A percentile compares a stretch with the other conserved stretches of the same genome.
Conservation (phyloP, 768 basidiomycete species). For the Hortiboletus campestris region DNA sequence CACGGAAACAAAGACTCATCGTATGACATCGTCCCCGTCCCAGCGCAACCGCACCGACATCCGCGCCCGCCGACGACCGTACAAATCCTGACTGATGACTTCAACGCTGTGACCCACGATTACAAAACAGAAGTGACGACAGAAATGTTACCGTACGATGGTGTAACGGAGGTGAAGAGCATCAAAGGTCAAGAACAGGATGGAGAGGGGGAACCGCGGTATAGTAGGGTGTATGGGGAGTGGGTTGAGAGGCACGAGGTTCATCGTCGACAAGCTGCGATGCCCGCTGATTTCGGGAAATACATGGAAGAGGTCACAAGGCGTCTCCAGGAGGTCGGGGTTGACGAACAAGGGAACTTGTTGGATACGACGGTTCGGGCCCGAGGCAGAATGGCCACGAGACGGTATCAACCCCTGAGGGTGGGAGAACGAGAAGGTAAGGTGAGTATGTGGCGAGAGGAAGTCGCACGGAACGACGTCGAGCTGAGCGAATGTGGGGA, state of each 20-base stretch:
- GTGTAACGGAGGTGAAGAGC: slow-evolving; percentile 7
- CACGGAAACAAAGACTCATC: slow-evolving; percentile 28
- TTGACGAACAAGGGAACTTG: slow-evolving; percentile 30
- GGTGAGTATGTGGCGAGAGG: slow-evolving; percentile 56
- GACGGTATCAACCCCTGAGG: slow-evolving; percentile 11
- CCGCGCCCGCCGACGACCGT: slow-evolving; percentile 33
- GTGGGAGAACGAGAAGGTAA: slow-evolving; percentile 29
- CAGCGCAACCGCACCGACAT: slow-evolving; percentile 16
- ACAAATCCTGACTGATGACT: slow-evolving; percentile 30
- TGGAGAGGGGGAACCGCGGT: slow-evolving; percentile 11
- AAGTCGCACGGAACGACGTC: slow-evolving; percentile 41
- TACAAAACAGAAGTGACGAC: slow-evolving; percentile 27
- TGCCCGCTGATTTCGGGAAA: slow-evolving; percentile 20
- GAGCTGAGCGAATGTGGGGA: slow-evolving; percentile 24
- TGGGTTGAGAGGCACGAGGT: slow-evolving; percentile 31
- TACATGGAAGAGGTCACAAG: slow-evolving; percentile 34
- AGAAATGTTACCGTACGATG: slow-evolving; percentile 23
- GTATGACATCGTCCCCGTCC: slow-evolving; percentile 27
- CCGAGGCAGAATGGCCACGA: slow-evolving; percentile 1
- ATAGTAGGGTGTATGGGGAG: slow-evolving; percentile 32
- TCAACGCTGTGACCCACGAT: slow-evolving; percentile 20
- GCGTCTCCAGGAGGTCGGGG: slow-evolving; percentile 35
- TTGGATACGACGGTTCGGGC: slow-evolving; percentile 16
- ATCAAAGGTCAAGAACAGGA: slow-evolving; percentile 9
- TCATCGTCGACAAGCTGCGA: slow-evolving; percentile 15